Percentiles rank a stretch among this genome's conserved stretches.
Conservation (phyloP, 805 yeast genomes). For the Brettanomyces nanus region DNA sequence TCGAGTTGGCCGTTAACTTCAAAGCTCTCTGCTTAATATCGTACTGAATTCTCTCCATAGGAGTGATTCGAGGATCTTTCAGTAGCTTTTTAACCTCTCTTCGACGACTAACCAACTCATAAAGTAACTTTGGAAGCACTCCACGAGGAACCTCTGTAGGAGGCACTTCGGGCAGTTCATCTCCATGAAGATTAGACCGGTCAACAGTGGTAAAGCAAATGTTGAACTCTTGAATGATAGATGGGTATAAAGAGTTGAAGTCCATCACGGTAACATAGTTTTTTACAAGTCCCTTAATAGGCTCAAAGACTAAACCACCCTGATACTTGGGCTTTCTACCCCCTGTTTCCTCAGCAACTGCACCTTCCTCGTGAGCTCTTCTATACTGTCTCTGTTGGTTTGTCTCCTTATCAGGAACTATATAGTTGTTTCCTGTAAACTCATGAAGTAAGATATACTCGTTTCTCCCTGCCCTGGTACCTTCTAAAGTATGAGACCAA, state of each 20-base stretch:
- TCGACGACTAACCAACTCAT: slow-evolving; percentile 82
- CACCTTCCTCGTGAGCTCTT: slow-evolving; percentile 31
- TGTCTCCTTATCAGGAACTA: slow-evolving; percentile 66
- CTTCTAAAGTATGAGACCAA: slow-evolving; percentile 90
- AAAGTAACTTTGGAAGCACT: slow-evolving; percentile 77
- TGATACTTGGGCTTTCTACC: slow-evolving; percentile 21
- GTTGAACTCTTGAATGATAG: slow-evolving; percentile 93
- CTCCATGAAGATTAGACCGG: slow-evolving; percentile 41
- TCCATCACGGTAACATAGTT: slow-evolving; percentile 91
- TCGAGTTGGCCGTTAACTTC: slow-evolving; percentile 96
- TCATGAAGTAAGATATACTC: slow-evolving; percentile 91
- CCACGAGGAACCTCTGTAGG: slow-evolving; percentile 53
- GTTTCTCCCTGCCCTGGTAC: slow-evolving; percentile 94
- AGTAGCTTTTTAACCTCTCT: slow-evolving; percentile 82
- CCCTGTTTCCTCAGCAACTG: slow-evolving; percentile 32
- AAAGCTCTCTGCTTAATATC: slow-evolving; percentile 95
- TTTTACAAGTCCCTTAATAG: slow-evolving; percentile 89
- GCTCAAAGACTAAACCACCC: slow-evolving; percentile 82
- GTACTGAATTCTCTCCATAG: slow-evolving; percentile 68
- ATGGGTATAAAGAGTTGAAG: slow-evolving; percentile 94
- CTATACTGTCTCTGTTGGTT: slow-evolving; percentile 29
- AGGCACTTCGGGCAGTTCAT: slow-evolving; percentile 66
- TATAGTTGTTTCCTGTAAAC: slow-evolving; percentile 67
- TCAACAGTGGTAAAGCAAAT: slow-evolving; percentile 95
- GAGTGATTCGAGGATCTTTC: slow-evolving; percentile 61